These are phyloP conservation scores for Aspergillus transmontanensis DNA, from an alignment of 2,329 filamentous ascomycete genomes.

Conservation along the genomic window DNA sequence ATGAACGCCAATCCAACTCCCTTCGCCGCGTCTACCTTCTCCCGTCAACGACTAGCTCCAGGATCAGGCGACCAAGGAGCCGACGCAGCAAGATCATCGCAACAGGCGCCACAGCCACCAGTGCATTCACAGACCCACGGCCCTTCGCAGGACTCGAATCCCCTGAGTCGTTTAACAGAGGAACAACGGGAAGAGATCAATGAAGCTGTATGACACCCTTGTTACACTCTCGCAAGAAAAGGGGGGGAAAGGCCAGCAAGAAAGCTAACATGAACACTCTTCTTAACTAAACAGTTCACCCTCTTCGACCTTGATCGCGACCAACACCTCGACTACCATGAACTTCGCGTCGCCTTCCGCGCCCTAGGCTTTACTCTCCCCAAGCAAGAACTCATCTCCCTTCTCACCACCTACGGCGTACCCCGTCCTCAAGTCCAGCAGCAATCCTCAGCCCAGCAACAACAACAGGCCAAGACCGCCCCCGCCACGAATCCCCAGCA, in stretches of 20 bases:
- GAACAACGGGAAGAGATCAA: constrained; percentile 92
- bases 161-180: constrained; percentile 67
- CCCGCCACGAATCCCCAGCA: constrained; percentile 56
- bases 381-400: constrained; percentile 78
- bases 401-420: constrained; percentile 80
- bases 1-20: constrained; percentile 44
- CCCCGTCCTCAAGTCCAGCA: constrained; percentile 61
- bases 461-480: constrained; percentile 38
- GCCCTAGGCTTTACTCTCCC: constrained; percentile 91
- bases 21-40: constrained; percentile 48
- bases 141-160: constrained; percentile 51
- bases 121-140: constrained; percentile 45
- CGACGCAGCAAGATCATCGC: constrained; percentile 31
- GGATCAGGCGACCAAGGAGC: constrained; percentile 30
- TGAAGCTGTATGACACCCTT: constrained; percentile 72
- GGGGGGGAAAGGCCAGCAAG: neutral
- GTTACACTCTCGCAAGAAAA: neutral
- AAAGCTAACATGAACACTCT: constrained; percentile 1
- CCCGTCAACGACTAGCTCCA: constrained; percentile 38
- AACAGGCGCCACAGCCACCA: constrained; percentile 37
- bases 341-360: constrained; percentile 94
- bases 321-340: constrained; percentile 92
- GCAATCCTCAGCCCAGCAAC: constrained; percentile 34
- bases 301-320: constrained; percentile 98
- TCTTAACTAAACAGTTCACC: constrained; percentile 65